These are phyloP conservation scores for Aphanomyces invadans DNA, from an alignment of 352 stramenopile species.

Conservation along the genomic window DNA sequence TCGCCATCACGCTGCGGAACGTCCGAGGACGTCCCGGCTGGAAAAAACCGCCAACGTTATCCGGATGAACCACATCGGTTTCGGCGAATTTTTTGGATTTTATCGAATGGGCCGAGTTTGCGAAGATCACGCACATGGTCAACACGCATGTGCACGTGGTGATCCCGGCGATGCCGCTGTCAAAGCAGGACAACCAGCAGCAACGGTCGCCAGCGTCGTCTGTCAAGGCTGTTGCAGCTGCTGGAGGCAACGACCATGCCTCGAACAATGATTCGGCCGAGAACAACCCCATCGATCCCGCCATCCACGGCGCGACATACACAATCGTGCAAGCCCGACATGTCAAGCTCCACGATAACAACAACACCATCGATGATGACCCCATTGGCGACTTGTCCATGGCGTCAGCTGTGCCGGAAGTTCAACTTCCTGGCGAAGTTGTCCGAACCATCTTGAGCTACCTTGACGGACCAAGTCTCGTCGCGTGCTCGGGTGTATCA, in stretches of 20 bases:
- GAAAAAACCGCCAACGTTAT: neutral
- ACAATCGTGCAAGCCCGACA: neutral
- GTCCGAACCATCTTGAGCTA: constrained; percentile 7
- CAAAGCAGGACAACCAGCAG: neutral
- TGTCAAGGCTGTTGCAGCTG: neutral
- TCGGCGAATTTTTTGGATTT: neutral
- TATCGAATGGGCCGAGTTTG: neutral
- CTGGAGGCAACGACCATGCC: neutral
- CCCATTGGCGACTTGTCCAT: neutral
- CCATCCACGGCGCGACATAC: neutral
- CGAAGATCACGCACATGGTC: neutral
- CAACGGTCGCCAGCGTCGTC: neutral
- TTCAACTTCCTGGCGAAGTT: constrained; percentile 3
- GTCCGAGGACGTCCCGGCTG: neutral
- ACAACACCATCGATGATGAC: neutral
- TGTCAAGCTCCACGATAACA: neutral
- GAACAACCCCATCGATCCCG: neutral
- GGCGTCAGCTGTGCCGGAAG: neutral
- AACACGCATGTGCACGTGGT: constrained; percentile 1
- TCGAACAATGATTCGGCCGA: neutral
- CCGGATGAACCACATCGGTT: neutral
- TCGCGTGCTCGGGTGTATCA: constrained; percentile 1
- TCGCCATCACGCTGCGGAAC: no score
- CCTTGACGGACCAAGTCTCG: constrained; percentile 1
- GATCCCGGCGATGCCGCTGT: neutral